A percentile compares a stretch with the other conserved stretches of the same genome.
phyloP scores from a whole-genome alignment of 2,329 filamentous ascomycete species.

The Aspergillus versicolor region DNA sequence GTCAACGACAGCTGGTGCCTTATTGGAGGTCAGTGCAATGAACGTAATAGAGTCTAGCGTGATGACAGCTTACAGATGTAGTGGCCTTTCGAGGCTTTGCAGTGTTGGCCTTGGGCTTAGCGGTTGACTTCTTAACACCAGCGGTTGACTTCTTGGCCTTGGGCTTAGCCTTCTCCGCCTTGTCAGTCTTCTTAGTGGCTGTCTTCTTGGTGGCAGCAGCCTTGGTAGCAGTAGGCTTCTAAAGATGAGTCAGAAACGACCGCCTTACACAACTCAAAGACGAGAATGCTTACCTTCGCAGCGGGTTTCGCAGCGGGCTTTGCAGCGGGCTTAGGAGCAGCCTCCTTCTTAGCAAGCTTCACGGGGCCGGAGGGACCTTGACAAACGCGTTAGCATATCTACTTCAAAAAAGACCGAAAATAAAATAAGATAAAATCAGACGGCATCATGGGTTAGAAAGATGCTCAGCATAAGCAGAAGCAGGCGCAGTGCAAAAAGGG shows the following conservation, averaged over 20 bases:
- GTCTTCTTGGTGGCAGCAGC: constrained; percentile 44
- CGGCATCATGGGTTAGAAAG: background rate
- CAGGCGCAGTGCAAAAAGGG: constrained; percentile 1
- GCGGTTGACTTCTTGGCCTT: constrained; percentile 47
- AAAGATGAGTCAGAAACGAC: background rate
- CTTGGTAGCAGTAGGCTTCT: constrained; percentile 19
- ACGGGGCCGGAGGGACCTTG: constrained; percentile 80
- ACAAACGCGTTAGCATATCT: constrained; percentile 29
- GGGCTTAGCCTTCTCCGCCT: constrained; percentile 41
- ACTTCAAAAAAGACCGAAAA: background rate
- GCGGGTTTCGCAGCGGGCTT: constrained; percentile 39
- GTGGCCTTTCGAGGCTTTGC: constrained; percentile 56
- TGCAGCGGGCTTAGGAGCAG: constrained; percentile 38
- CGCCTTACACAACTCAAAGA: background rate
- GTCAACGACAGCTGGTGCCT: constrained; percentile 68
- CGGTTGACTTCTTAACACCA: constrained; percentile 50
- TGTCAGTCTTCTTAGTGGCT: constrained; percentile 50
- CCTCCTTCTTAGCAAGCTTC: constrained; percentile 83
- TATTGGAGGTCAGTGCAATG: constrained; percentile 22
- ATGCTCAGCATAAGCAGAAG: background rate
- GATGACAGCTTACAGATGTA: constrained; percentile 37
- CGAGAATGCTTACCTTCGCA: constrained; percentile 28
- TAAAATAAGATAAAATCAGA: background rate
- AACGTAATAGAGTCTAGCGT: background rate
- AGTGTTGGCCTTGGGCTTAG: constrained; percentile 54